Evolutionary conservation across 2,329 filamentous ascomycete genomes (phyloP), one percentile per base, ranked within the genome.

Genomic region (Purpureocillium lavendulum): DNA sequence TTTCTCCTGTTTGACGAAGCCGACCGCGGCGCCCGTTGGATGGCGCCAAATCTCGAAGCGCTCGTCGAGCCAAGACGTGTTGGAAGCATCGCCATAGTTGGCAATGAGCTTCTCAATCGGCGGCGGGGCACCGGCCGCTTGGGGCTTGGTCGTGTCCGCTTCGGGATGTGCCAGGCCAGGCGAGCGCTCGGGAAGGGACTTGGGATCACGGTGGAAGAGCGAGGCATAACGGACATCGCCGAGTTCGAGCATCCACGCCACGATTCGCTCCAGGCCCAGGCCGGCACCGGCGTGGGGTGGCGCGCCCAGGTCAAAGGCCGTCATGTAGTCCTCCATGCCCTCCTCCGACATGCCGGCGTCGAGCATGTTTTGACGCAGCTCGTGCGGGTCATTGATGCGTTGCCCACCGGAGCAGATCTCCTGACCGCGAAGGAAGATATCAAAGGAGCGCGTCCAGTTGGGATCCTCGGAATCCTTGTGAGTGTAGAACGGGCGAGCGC

Each of bases 41-140:
- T 95, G 87, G 24, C 89, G 81, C 87, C 87, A 96, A 42, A 94
- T 80, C 54, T 86, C 74, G 59, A 89, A 95, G 7, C 87, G 80
- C 7, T 88, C 84, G 58, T 96, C 89, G 7, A 92, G 75, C 87
- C 88, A 96, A 0, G 87, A 92, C 0, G 89, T 96, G 55, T 94
- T 94, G 36, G 87, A 88, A 2, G 89, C 87, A 60, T 96, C 89
- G 45, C 89, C 89, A 51, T 96, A 96, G 61, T 96, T 96, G 55
- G 87, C 87, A 58, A 96, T 88, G 32, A 96, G 79, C 56, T 94
- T 84, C 57, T 89, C 86, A 5, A 96, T 59, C 0, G 86, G 73
- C 38, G 88, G 88, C 39, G 84, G 67, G 36, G 80, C 70, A 54
- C 66, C 70, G 41, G 62, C 70, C 49, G 62, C 49, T 10, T 62